Conservation (phyloP, 257 asterid species). For the Fraxinus excelsior region DNA sequence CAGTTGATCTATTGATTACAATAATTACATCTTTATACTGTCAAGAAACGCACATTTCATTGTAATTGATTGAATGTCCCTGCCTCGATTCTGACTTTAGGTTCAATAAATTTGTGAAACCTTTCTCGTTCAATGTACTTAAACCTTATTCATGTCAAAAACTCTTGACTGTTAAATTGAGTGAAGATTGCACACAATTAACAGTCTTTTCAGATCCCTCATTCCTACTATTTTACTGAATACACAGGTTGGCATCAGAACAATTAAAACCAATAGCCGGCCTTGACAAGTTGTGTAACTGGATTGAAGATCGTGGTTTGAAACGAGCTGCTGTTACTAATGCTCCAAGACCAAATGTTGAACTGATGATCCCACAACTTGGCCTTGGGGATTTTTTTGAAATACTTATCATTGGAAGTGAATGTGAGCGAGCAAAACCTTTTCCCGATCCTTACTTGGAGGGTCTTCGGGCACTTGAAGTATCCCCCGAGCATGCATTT, state of each 20-base stretch:
- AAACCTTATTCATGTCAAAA: background rate
- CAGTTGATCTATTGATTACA: background rate
- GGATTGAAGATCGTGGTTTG: constrained; percentile 68
- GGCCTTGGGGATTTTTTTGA: constrained; percentile 67
- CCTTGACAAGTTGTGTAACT: constrained; percentile 57
- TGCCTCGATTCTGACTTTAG: too few relatives aligned
- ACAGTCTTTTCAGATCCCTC: background rate
- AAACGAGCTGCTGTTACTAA: constrained; percentile 90
- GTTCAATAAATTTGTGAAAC: background rate
- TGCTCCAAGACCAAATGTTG: constrained; percentile 80
- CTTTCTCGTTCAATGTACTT: background rate
- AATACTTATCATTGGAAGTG: constrained; percentile 58
- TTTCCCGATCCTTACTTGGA: constrained; percentile 82
- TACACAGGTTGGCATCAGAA: constrained; percentile 60
- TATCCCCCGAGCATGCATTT: constrained; percentile 56
- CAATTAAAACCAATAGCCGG: constrained; percentile 57
- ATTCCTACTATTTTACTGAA: constrained; percentile 8
- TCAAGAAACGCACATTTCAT: background rate
- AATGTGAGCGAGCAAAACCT: constrained; percentile 78
- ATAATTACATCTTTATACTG: background rate
- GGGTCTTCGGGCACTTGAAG: constrained; percentile 61
- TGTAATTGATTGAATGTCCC: too few relatives aligned
- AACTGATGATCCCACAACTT: constrained; percentile 50
- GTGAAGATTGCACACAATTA: background rate
- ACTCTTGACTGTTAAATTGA: background rate